A percentile compares a stretch with the other conserved stretches of the same genome.
phyloP scores from a whole-genome alignment of 129 eudicot genomes.

The Saussurea involucrata region DNA sequence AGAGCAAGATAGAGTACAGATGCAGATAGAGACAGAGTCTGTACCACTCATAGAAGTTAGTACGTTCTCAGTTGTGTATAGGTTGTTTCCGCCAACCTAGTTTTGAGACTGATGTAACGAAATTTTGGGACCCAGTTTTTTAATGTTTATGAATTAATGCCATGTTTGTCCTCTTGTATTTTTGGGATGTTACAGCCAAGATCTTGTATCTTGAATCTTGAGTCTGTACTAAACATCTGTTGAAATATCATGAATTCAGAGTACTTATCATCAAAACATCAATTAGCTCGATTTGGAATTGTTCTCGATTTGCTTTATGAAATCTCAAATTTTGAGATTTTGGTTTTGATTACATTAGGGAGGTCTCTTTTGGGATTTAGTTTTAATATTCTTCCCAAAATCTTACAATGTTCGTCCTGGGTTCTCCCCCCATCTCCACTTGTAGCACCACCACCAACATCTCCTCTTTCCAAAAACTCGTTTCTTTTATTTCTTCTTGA shows the following conservation, averaged over 20 bases:
- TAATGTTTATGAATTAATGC: too few species aligned
- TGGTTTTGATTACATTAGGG: conserved; percentile 13
- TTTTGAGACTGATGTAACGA: too few species aligned
- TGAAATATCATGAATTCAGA: neutral
- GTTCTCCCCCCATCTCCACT: conserved; percentile 25
- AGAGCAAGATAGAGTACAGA: too few species aligned
- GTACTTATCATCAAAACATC: neutral
- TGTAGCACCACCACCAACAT: conserved; percentile 24
- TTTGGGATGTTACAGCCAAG: too few species aligned
- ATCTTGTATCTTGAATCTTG: neutral
- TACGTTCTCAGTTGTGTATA: too few species aligned
- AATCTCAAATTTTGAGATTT: conserved; percentile 10
- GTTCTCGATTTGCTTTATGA: neutral
- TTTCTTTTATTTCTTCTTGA: neutral
- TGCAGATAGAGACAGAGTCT: too few species aligned
- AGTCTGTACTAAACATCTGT: neutral
- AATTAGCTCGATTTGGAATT: neutral
- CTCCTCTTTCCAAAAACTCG: neutral
- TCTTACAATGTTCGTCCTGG: conserved; percentile 10
- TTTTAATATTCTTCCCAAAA: neutral
- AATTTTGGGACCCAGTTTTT: too few species aligned
- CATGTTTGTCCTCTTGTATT: too few species aligned
- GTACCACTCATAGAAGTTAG: too few species aligned
- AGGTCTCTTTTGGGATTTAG: neutral
- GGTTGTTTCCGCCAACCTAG: too few species aligned